A percentile compares a stretch with the other conserved stretches of the same genome.
These are phyloP conservation scores for Suillus brevipes DNA, from an alignment of 768 basidiomycete species.

Conservation along the genomic window DNA sequence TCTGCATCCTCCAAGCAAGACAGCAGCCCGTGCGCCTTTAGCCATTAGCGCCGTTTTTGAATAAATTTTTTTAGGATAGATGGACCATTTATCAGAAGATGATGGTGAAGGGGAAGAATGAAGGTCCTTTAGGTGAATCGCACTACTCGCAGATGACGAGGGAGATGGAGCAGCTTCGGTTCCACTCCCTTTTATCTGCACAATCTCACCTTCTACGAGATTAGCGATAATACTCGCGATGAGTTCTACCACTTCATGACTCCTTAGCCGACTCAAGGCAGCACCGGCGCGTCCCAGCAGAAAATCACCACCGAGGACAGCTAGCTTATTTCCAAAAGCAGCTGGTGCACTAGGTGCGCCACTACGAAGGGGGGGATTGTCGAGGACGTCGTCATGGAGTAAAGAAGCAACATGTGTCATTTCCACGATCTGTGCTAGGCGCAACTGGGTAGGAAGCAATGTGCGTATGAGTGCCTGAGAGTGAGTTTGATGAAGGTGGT, in stretches of 20 bases:
- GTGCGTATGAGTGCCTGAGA: slow-evolving; percentile 35
- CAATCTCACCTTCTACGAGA: slow-evolving; percentile 93
- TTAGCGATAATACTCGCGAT: slow-evolving; percentile 91
- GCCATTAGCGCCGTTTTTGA: slow-evolving; percentile 91
- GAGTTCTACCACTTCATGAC: slow-evolving; percentile 89
- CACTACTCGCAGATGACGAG: slow-evolving; percentile 1
- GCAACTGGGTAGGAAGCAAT: slow-evolving; percentile 80
- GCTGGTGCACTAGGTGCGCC: slow-evolving; percentile 66
- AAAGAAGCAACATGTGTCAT: slow-evolving; percentile 97
- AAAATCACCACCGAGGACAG: slow-evolving; percentile 95
- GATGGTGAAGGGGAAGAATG: slow-evolving; percentile 39
- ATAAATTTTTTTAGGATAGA: slow-evolving; percentile 91
- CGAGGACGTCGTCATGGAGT: slow-evolving; percentile 89
- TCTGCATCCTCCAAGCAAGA: slow-evolving; percentile 79
- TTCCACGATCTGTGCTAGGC: slow-evolving; percentile 94
- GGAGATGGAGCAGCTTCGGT: slow-evolving; percentile 6
- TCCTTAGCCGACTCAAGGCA: slow-evolving; percentile 83
- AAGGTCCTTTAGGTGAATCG: slow-evolving; percentile 39
- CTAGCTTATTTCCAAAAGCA: slow-evolving; percentile 88
- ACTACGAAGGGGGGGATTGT: slow-evolving; percentile 71
- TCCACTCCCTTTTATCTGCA: slow-evolving; percentile 54
- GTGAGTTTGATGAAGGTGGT: slow-evolving; percentile 27
- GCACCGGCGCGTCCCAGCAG: slow-evolving; percentile 88
- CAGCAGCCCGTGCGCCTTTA: slow-evolving; percentile 80
- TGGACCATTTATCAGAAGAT: slow-evolving; percentile 59